Percentiles rank a stretch among this genome's conserved stretches.
Conservation (phyloP, 768 basidiomycete genomes). For the Podaxis pistillaris region DNA sequence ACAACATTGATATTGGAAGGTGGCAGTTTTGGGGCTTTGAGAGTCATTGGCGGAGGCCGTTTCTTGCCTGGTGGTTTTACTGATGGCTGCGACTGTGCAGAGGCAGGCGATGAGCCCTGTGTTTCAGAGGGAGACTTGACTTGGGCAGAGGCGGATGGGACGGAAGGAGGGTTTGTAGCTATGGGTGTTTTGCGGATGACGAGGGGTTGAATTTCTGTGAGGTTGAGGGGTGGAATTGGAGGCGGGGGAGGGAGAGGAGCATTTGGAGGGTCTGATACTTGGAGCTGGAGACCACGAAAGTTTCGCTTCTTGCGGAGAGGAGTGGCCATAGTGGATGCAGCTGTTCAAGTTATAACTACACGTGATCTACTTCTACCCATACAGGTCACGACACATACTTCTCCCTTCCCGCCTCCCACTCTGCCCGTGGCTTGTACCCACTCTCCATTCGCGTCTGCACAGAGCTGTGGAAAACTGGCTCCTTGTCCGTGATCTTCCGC, state of each 20-base stretch:
- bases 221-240: constrained; percentile 18
- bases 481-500: constrained; percentile 40
- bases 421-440: constrained; percentile 59
- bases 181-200: constrained; percentile 11
- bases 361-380: constrained; percentile 1
- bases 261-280: constrained; percentile 39
- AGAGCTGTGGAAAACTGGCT: constrained; percentile 61
- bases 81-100: constrained; percentile 23
- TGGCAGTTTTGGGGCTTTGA: constrained; percentile 68
- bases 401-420: constrained; percentile 46
- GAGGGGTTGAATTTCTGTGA: background rate
- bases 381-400: constrained; percentile 36
- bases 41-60: constrained; percentile 79
- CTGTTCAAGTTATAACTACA: constrained; percentile 8
- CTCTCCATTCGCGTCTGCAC: constrained; percentile 59
- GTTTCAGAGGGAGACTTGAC: no score
- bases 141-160: background rate
- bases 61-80: constrained; percentile 46
- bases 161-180: constrained; percentile 17
- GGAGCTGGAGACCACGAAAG: constrained; percentile 82
- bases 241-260: constrained; percentile 16
- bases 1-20: constrained; percentile 36
- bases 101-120: background rate
- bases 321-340: constrained; percentile 39
- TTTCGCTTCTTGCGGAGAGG: constrained; percentile 86